Base-by-base conservation (phyloP, 139 green algal genomes). In the Chlorella sorokiniana region DNA sequence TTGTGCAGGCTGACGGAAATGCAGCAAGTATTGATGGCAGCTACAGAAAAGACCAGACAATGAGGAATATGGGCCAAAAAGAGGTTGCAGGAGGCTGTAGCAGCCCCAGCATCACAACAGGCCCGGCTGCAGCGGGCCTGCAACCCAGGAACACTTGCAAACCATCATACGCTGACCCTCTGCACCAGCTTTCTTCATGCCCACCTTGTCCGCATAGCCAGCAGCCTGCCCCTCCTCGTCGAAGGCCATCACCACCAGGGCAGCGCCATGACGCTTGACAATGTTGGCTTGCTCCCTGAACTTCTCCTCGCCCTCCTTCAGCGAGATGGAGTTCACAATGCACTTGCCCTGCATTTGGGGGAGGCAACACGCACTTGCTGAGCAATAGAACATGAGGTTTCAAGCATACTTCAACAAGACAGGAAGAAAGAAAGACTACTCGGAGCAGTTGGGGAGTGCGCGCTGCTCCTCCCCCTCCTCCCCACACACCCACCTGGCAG, bases 211-310 rank as follows among this genome's bases (percentile, higher is more conserved):
- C 5, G 88, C 85, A 48, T 84, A 94, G 25, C 61, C 84, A 0
- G 91, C 92, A 9, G 94, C 93, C 89, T 96, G 92, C 18, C 94
- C 96, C 64, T 96, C 84, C 91, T 99, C 96, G 69, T 99, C 96
- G 74, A 99, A 99, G 4, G 96, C 96, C 96, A 99, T 99, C 38
- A 99, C 96, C 72, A 99, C 96, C 33, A 98, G 92, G 0, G 96
- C 95, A 31, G 96, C 95, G 38, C 96, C 96, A 71, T 98, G 95
- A 61, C 88, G 87, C 89, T 96, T 94, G 40, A 97, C 86, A 14
- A 95, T 90, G 40, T 41, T 72, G 11, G 96, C 96, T 25, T 97
- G 91, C 54, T 92, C 42, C 73, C 71, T 90, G 95, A 99, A 99
- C 52, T 90, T 90, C 44, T 96, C 93, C 89, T 99, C 96, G 59